phyloP scores from a whole-genome alignment of 2,329 filamentous ascomycete species.

The Berkeleyomyces rouxiae region DNA sequence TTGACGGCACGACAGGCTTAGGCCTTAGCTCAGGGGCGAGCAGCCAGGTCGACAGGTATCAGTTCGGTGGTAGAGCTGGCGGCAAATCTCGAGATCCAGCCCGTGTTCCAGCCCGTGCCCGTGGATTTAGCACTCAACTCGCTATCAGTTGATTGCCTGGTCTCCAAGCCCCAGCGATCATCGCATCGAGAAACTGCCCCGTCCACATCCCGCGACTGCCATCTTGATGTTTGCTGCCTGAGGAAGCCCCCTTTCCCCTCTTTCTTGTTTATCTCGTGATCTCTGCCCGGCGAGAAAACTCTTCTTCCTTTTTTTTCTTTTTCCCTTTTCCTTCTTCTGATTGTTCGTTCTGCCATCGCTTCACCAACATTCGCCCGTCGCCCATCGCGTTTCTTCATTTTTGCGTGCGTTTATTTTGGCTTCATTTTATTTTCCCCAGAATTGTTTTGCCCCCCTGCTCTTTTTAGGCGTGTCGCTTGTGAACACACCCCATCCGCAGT shows the following conservation, averaged over 20 bases:
- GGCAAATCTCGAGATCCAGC: no score
- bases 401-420: background rate
- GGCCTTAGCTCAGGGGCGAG: no score
- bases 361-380: background rate
- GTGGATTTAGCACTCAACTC: no score
- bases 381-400: background rate
- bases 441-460: background rate
- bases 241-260: background rate
- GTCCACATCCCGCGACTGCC: background rate
- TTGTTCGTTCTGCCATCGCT: background rate
- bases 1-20: no score
- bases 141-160: no score
- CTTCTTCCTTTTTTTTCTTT: background rate
- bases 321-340: background rate
- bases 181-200: background rate
- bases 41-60: no score
- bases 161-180: background rate
- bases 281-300: background rate
- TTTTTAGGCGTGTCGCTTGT: background rate
- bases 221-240: background rate
- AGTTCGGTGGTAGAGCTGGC: no score
- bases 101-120: no score
- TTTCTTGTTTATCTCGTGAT: background rate
- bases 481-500: background rate
- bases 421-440: background rate